phyloP scores from a whole-genome alignment of 805 yeast genomes.

The Lachancea nothofagi region DNA sequence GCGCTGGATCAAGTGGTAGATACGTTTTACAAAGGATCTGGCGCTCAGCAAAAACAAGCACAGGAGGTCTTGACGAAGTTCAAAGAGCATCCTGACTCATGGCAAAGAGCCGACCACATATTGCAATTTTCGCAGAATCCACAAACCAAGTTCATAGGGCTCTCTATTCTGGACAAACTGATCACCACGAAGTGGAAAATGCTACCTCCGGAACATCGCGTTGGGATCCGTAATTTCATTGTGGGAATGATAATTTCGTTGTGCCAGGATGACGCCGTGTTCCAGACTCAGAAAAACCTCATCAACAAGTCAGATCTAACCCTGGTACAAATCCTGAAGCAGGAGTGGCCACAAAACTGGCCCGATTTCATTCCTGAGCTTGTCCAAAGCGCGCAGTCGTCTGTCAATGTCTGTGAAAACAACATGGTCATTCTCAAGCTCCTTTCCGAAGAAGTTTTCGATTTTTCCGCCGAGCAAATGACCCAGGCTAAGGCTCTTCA shows the following conservation, averaged over 20 bases:
- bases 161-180: slow-evolving; percentile 82
- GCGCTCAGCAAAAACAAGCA: slow-evolving; percentile 61
- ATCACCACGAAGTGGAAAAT: slow-evolving; percentile 92
- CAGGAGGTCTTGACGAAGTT: slow-evolving; percentile 69
- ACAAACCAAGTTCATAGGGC: slow-evolving; percentile 88
- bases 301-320: slow-evolving; percentile 92
- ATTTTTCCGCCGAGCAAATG: slow-evolving; percentile 91
- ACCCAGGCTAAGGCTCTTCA: slow-evolving; percentile 90
- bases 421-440: slow-evolving; percentile 89
- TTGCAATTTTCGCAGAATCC: slow-evolving; percentile 71
- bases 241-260: slow-evolving; percentile 89
- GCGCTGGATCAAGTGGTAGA: slow-evolving; percentile 80
- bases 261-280: slow-evolving; percentile 75
- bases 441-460: slow-evolving; percentile 93
- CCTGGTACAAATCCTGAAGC: slow-evolving; percentile 87
- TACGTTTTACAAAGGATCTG: slow-evolving; percentile 75
- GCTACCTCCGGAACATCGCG: slow-evolving; percentile 79
- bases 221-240: slow-evolving; percentile 89
- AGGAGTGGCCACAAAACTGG: slow-evolving; percentile 99
- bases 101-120: slow-evolving; percentile 91
- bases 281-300: slow-evolving; percentile 68
- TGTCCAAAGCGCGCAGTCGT: slow-evolving; percentile 74
- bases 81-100: slow-evolving; percentile 91
- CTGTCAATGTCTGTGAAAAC: slow-evolving; percentile 93
- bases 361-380: slow-evolving; percentile 94